Evolutionary conservation across 257 asterid species (phyloP), one percentile per base, ranked within the genome.

Genomic region (Oldenlandia corymbosa): DNA sequence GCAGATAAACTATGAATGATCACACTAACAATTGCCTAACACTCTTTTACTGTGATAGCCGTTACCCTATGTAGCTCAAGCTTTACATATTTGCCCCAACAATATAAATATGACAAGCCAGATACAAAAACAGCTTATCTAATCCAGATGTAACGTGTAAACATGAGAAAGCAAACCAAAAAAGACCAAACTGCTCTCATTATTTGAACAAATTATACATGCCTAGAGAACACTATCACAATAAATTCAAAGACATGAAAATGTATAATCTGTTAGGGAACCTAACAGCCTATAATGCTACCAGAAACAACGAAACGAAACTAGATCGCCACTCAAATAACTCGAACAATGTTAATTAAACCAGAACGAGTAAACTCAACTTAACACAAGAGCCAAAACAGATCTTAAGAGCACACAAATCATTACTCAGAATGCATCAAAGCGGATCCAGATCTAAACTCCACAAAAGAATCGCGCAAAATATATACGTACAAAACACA

Each of bases 391-490:
- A 45, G 1, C 10, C 2, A 13, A 55, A 17, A 55, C 28, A n/a
- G 60, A 55, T 55, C 56, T 10, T 1, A 47, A 61, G 17, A 41
- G 3, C 13, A 28, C 7, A 52, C 30, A 57, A 47, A 34, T 31
- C 24, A 31, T 12, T 10, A 57, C 10, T n/a, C 6, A 34, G 5
- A n/a, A n/a, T 2, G 1, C 12, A 1, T 4, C 18, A 34, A 27
- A 21, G n/a, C 56, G 67, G 57, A 62, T 62, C 67, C 26, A 62
- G 46, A 57, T 57, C 62, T 47, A 16, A 47, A 47, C 8, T 16
- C 12, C 53, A 47, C 3, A 47, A 47, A 47, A 18, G 26, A n/a
- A 32, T 24, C 46, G 60, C 16, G 36, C 31, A 0, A 55, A 1
- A 17, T 6, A 17, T 16, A 1, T 1, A 1, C 28, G 8, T 1